A percentile compares a stretch with the other conserved stretches of the same genome.
Conservation (phyloP, 768 basidiomycete species). For the Termitomyces sp. region DNA sequence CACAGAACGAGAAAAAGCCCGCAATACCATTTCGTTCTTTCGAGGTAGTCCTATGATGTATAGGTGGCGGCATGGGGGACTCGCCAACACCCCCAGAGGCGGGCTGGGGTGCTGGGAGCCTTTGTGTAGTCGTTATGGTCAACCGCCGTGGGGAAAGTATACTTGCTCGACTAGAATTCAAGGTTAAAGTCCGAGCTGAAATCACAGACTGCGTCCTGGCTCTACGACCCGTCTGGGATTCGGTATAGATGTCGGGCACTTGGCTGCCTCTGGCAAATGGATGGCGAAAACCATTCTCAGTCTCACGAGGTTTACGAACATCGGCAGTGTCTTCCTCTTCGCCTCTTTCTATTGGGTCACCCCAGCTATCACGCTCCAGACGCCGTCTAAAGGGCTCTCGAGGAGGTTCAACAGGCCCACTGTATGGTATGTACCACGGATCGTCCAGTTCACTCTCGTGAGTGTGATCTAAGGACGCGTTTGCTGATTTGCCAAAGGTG, state of each 20-base stretch:
- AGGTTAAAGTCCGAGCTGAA: conserved; percentile 34
- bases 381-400: conserved; percentile 20
- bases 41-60: conserved; percentile 18
- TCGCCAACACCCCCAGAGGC: conserved; percentile 60
- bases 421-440: conserved; percentile 63
- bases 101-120: conserved; percentile 31
- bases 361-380: conserved; percentile 36
- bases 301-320: conserved; percentile 23
- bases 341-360: conserved; percentile 26
- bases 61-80: conserved; percentile 40
- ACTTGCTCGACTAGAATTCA: conserved; percentile 29
- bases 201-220: conserved; percentile 34
- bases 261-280: neutral
- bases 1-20: conserved; percentile 46
- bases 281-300: neutral
- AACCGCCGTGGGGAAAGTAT: conserved; percentile 26
- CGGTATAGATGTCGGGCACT: conserved; percentile 1
- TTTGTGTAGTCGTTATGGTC: conserved; percentile 26
- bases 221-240: conserved; percentile 19
- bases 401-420: conserved; percentile 52
- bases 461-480: conserved; percentile 3
- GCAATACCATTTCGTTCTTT: conserved; percentile 35
- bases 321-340: conserved; percentile 25
- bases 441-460: conserved; percentile 19
- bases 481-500: conserved; percentile 11